Conservation (phyloP, 345 rosid genomes). For the Carallia pectinifolia region DNA sequence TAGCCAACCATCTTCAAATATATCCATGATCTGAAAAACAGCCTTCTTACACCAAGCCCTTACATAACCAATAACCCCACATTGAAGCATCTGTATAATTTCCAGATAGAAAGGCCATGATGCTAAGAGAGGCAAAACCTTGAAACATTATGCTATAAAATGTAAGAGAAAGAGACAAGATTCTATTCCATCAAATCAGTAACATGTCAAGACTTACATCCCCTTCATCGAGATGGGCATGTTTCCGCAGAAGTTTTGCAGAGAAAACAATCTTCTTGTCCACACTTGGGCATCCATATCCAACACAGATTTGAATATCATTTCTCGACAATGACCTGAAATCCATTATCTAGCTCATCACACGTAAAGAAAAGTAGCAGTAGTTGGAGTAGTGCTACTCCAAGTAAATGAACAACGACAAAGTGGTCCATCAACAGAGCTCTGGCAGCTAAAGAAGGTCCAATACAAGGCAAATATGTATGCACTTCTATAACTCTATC, state of each 20-base stretch:
- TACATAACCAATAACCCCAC: neutral
- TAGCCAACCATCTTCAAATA: neutral
- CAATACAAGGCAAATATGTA: no score
- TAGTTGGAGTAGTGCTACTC: neutral
- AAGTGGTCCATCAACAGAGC: neutral
- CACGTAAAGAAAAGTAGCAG: constrained; percentile 13
- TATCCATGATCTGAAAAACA: neutral
- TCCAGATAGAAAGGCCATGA: no score
- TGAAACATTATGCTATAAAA: no score
- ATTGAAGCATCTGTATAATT: neutral
- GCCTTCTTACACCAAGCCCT: neutral
- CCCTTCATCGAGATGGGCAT: constrained; percentile 95
- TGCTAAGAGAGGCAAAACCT: no score
- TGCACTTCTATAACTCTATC: no score
- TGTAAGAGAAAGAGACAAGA: neutral
- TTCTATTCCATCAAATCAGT: neutral
- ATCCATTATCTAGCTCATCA: constrained; percentile 35
- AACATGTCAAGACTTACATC: constrained; percentile 60
- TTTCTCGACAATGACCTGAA: constrained; percentile 79
- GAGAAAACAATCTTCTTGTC: constrained; percentile 89
- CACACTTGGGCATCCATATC: constrained; percentile 87
- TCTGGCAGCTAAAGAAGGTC: neutral
- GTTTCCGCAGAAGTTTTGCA: constrained; percentile 82
- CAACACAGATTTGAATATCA: constrained; percentile 83
- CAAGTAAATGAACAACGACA: neutral